Conservation (phyloP, 768 basidiomycete species). For the Lactarius deliciosus region DNA sequence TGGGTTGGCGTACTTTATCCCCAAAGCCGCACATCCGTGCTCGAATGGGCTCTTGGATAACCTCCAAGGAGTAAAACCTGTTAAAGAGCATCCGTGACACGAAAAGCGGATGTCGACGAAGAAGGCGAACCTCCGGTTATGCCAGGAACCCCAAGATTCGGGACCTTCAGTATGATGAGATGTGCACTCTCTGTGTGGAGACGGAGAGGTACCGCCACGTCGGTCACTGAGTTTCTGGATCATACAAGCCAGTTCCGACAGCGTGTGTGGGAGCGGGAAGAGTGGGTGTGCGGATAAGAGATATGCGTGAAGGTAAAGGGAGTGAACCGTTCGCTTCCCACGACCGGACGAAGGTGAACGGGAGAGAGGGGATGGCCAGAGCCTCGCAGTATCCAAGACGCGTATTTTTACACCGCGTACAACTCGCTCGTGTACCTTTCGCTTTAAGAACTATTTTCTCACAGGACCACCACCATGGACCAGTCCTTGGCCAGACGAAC, state of each 20-base stretch:
- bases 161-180: conserved; percentile 39
- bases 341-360: neutral
- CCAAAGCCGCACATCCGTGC: conserved; percentile 97
- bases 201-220: conserved; percentile 34
- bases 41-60: conserved; percentile 84
- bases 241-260: conserved; percentile 41
- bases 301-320: conserved; percentile 6
- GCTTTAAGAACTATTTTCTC: conserved; percentile 6
- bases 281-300: conserved; percentile 25
- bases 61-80: conserved; percentile 80
- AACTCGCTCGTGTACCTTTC: neutral
- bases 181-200: conserved; percentile 28
- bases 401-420: neutral
- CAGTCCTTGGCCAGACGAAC: conserved; percentile 67
- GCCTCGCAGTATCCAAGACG: neutral
- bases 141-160: conserved; percentile 73
- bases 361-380: neutral
- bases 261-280: conserved; percentile 23
- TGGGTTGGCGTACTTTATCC: conserved; percentile 67
- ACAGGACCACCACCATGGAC: conserved; percentile 40
- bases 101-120: neutral
- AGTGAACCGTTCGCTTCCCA: conserved; percentile 1
- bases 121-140: conserved; percentile 54
- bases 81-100: conserved; percentile 8
- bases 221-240: conserved; percentile 63